These are phyloP conservation scores for Arabidopsis thaliana DNA, from an alignment of 345 rosid genomes.

Conservation along the genomic window TAIR10.1 NC_003075.7:8464001-8464500, in stretches of 20 bases:
- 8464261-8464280: conserved; percentile 42
- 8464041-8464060: background rate
- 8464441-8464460: conserved; percentile 32
- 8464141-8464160: conserved; percentile 8
- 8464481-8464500: conserved; percentile 22
- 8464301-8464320: conserved; percentile 27
- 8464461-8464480: conserved; percentile 35
- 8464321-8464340: conserved; percentile 45
- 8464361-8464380: background rate
- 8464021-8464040: background rate
- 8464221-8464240: conserved; percentile 48
- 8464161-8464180: conserved; percentile 9
- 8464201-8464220: conserved; percentile 34
- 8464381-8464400: background rate
- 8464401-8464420: conserved; percentile 7
- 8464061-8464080: background rate
- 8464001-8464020: background rate
- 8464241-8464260: conserved; percentile 49
- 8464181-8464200: conserved; percentile 3
- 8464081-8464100: background rate
- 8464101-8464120: background rate
- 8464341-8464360: background rate
- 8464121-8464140: background rate
- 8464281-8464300: conserved; percentile 39
- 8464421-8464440: conserved; percentile 21